Base-by-base conservation (phyloP, 345 rosid genomes). In the Clausena lansium region DNA sequence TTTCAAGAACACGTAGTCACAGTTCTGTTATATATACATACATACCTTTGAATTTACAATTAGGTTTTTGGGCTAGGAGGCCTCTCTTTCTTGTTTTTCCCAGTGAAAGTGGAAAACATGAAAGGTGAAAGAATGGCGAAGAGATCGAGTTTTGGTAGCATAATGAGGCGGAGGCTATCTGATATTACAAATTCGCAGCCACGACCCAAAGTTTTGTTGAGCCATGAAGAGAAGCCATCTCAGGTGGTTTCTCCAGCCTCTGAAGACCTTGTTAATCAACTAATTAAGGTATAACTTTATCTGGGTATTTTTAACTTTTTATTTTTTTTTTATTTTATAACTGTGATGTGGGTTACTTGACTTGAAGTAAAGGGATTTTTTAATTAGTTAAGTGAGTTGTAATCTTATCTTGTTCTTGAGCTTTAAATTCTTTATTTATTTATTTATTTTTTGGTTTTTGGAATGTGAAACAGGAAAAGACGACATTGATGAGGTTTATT, bases 121-220 rank as follows among this genome's bases (percentile, higher is more conserved):
- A 75, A 83, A 67, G 86, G 90, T 62, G 78, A 75, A 73, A 86
- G 73, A 78, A 78, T 82, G 77, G 84, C 80, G 24, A 89, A 85
- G 82, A 85, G 81, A 81, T 83, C 88, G 50, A 86, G 92, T 39
- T 81, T 88, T 62, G 87, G 93, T 54, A 74, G 74, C 76, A 83
- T 85, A 71, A 77, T 82, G 81, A 87, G 91, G 75, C 87, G 67
- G 74, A 81, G 88, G 38, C 89, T 91, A 11, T 86, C 93, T 78
- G 92, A 92, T 63, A 89, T 92, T 50, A 89, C 97, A 28, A 92
- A 91, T 78, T 75, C 81, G 38, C 92, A 85, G 76, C 33, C 82
- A 38, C 93, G 84, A 70, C 75, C 65, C 45, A 83, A 88, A 69
- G n/a, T 80, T 45, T 45, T 45, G 28, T 67, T 68, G 20, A 74